phyloP scores from a whole-genome alignment of 768 basidiomycete genomes.

The Podaxis sp. region DNA sequence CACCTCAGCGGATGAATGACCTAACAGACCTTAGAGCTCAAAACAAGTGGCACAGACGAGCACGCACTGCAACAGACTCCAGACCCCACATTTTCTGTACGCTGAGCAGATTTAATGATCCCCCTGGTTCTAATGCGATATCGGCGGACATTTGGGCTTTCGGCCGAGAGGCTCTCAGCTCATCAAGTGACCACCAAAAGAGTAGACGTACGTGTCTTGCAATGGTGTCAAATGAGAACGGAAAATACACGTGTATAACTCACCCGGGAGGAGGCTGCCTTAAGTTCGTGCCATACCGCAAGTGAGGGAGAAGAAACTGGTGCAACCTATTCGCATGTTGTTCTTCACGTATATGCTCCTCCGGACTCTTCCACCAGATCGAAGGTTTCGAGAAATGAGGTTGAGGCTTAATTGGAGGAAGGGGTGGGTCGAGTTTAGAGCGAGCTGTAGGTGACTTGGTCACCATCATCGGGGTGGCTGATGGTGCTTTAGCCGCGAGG shows the following conservation, averaged over 20 bases:
- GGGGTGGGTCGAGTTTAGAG: conserved; percentile 8
- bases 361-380: conserved; percentile 10
- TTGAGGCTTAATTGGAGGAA: not conserved
- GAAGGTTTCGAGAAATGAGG: not conserved
- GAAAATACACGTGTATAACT: not conserved
- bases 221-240: not conserved
- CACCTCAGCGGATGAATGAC: conserved; percentile 10
- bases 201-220: conserved; percentile 7
- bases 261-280: conserved; percentile 7
- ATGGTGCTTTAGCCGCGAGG: not conserved
- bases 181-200: conserved; percentile 13
- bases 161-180: not conserved
- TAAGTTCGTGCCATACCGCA: not conserved
- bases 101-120: conserved; percentile 5
- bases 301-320: not conserved
- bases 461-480: conserved; percentile 1
- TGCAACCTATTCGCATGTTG: not conserved
- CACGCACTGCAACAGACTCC: conserved; percentile 2
- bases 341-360: conserved; percentile 12
- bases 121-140: conserved; percentile 6
- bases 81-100: conserved; percentile 8
- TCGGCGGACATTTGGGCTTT: conserved; percentile 10
- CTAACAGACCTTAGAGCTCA: not conserved
- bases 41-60: not conserved
- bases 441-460: conserved; percentile 2